Base-by-base conservation (phyloP, 805 yeast genomes). In the Kodamaea hsintzibuensis region DNA sequence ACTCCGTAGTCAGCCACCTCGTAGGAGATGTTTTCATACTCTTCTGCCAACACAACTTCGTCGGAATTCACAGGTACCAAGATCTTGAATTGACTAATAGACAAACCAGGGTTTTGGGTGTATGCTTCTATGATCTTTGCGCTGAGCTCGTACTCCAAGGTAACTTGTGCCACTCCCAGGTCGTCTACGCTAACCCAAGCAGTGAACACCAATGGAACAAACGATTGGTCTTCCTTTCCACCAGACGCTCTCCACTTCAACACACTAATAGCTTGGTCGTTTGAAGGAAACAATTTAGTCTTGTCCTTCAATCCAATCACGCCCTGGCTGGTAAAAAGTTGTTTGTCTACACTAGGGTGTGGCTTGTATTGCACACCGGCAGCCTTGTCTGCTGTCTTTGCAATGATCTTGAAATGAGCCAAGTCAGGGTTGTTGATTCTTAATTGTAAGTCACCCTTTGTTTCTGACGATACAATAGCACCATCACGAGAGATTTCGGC, bases 331-430 rank as follows among this genome's bases (percentile, higher is more conserved):
- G 80, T 78, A 70, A 93, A 95, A 64, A 82, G 70, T 42, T 74
- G 75, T 65, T 89, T 86, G 73, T 95, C 98, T 60, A 95, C 96
- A 68, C 93, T 92, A 58, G 99, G 99, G 76, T 95, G 97, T 13
- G 98, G 91, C 71, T 92, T 92, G 77, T 82, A 95, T 66, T 87
- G 91, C 46, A 84, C 76, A 58, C 74, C 83, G 39, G 77, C 70
- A 13, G 79, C 71, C 42, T 76, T 72, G 30, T 80, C 79, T 18
- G 72, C 76, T 42, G 84, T 78, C 42, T 75, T 69, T 59, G 92
- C 74, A 57, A 81, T 65, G 55, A 95, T 79, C 66, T 82, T 82
- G 52, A 91, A 82, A 60, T 80, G 81, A 12, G 96, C 84, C 59
- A 86, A 78, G 40, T 79, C 82, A n/a, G 88, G 76, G 63, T 91